phyloP scores from a whole-genome alignment of 495 filamentous ascomycete genomes.

The Saxispiralis lemnorum region DNA sequence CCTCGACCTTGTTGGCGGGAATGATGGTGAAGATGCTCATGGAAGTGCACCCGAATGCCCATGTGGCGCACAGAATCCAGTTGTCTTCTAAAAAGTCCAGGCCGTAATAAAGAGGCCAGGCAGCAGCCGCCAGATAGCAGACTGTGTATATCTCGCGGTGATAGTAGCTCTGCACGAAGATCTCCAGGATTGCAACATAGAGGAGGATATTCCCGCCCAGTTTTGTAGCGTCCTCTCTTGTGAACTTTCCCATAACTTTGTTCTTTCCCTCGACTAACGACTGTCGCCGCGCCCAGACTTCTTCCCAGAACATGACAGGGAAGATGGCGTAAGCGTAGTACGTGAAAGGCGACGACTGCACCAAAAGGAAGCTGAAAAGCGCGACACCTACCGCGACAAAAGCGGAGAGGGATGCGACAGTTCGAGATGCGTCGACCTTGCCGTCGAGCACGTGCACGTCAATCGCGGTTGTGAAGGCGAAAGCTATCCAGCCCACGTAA shows the following conservation, averaged over 20 bases:
- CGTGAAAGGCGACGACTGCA: constrained; percentile 61
- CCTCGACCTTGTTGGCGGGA: constrained; percentile 69
- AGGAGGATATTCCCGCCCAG: constrained; percentile 42
- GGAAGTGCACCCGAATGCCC: constrained; percentile 54
- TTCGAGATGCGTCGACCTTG: constrained; percentile 46
- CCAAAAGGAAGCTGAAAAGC: constrained; percentile 59
- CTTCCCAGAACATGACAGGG: constrained; percentile 91
- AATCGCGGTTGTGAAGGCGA: constrained; percentile 79
- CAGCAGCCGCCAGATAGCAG: constrained; percentile 53
- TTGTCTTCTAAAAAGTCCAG: constrained; percentile 50
- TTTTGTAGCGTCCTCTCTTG: constrained; percentile 38
- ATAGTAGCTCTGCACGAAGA: constrained; percentile 79
- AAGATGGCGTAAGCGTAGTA: constrained; percentile 92
- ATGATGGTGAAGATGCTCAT: constrained; percentile 90
- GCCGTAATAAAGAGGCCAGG: constrained; percentile 69
- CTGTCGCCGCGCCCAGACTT: constrained; percentile 64
- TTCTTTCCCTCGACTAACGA: constrained; percentile 50
- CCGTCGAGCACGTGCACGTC: constrained; percentile 77
- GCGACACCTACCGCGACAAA: constrained; percentile 61
- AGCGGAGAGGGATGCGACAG: constrained; percentile 37
- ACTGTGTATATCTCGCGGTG: constrained; percentile 71
- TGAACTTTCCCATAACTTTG: constrained; percentile 38
- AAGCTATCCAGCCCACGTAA: constrained; percentile 93
- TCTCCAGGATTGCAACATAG: constrained; percentile 61
- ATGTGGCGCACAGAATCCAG: constrained; percentile 43